Conservation (phyloP, 1,284 basidiomycete genomes). For the Phellinidium pouzarii region DNA sequence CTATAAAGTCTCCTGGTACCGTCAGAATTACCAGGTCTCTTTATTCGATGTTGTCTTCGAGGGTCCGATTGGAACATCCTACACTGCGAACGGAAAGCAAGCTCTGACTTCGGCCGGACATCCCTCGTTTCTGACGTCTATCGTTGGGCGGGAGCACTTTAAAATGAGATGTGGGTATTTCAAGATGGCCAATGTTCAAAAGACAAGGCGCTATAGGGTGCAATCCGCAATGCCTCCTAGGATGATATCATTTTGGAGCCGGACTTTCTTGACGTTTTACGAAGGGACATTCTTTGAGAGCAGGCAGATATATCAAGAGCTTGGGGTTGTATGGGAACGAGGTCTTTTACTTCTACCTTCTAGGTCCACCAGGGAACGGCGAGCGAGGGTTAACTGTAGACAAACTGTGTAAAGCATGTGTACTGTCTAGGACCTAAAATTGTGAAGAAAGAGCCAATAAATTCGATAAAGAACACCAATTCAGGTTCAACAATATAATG, state of each 20-base stretch:
- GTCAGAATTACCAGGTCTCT: neutral
- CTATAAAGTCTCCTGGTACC: constrained; percentile 21
- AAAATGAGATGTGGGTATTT: constrained; percentile 36
- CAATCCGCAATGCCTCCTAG: constrained; percentile 33
- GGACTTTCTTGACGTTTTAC: constrained; percentile 31
- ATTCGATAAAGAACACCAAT: no score
- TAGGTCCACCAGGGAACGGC: constrained; percentile 30
- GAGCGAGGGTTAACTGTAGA: no score
- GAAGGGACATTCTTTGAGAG: constrained; percentile 38
- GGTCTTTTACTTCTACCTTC: constrained; percentile 25
- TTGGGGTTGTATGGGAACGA: constrained; percentile 39
- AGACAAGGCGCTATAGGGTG: constrained; percentile 31
- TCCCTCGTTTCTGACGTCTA: constrained; percentile 28
- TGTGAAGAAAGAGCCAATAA: no score
- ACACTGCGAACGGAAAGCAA: constrained; percentile 10
- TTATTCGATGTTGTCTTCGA: constrained; percentile 25
- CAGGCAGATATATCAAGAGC: constrained; percentile 33
- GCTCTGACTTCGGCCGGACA: constrained; percentile 17
- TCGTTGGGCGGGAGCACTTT: constrained; percentile 22
- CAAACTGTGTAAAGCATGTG: no score
- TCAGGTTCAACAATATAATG: no score
- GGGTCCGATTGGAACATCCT: neutral
- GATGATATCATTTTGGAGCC: constrained; percentile 35
- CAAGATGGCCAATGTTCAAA: constrained; percentile 32
- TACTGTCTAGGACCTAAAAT: no score